Conservation (phyloP, 495 filamentous ascomycete genomes). For the Aspergillus haitiensis region DNA sequence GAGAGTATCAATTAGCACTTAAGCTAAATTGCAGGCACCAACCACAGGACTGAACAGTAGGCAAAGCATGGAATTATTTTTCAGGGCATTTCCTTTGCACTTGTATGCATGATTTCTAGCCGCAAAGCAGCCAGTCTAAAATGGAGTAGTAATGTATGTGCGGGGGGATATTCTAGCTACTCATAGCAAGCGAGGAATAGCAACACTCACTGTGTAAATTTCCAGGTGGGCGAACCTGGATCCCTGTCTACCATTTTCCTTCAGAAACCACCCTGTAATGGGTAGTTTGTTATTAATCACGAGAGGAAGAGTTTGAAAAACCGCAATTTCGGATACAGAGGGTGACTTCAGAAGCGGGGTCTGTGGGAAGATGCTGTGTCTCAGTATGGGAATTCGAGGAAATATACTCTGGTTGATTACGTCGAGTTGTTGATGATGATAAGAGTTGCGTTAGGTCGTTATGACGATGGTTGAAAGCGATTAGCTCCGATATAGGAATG, state of each 20-base stretch:
- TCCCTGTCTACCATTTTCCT: conserved; percentile 95
- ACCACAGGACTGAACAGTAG: neutral
- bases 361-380: conserved; percentile 16
- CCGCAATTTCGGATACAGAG: conserved; percentile 12
- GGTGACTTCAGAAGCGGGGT: conserved; percentile 20
- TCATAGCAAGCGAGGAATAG: conserved; percentile 12
- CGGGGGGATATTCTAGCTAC: no score
- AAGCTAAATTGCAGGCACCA: neutral
- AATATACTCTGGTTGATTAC: conserved; percentile 10
- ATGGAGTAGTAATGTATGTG: conserved; percentile 5
- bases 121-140: neutral
- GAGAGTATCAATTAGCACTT: conserved; percentile 15
- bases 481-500: conserved; percentile 17
- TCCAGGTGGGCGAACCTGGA: conserved; percentile 92
- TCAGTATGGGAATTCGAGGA: conserved; percentile 13
- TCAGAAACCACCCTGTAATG: conserved; percentile 37
- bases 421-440: conserved; percentile 8
- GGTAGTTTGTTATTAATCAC: conserved; percentile 19
- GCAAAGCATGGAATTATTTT: neutral
- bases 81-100: neutral
- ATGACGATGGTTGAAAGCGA: conserved; percentile 13
- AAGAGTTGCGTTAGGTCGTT: conserved; percentile 3
- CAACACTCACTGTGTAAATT: conserved; percentile 96
- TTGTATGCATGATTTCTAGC: neutral
- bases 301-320: conserved; percentile 12